Evolutionary conservation across 805 yeast genomes (phyloP), one percentile per base, ranked within the genome.

Genomic region (Jamesozyma lodderae): DNA sequence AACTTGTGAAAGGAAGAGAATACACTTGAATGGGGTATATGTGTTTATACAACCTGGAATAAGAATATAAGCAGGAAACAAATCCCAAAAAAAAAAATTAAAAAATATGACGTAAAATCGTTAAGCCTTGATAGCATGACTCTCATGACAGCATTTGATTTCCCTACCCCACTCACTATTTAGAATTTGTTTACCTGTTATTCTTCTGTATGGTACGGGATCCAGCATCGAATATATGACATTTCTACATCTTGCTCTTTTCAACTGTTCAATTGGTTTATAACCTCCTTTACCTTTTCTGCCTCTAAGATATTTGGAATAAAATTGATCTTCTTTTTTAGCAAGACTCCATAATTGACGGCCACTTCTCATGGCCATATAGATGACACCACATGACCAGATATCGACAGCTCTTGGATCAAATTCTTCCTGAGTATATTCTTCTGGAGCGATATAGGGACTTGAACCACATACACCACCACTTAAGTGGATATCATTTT

Each of bases 91-190:
- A n/a, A n/a, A n/a, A n/a, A n/a, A n/a, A n/a, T n/a, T n/a, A n/a
- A n/a, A n/a, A n/a, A n/a, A n/a, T n/a, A n/a, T n/a, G n/a, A n/a
- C n/a, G n/a, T n/a, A n/a, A n/a, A n/a, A n/a, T n/a, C n/a, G n/a
- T n/a, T n/a, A n/a, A n/a, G n/a, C n/a, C n/a, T 36, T 36, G 18
- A 36, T 30, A 3, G 30, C 30, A 6, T 19, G 38, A 18, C 22
- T 30, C 9, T 40, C 43, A 9, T 27, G 77, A 58, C 95, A 87
- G 20, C 84, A 78, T 41, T 66, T 70, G 45, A 90, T 87, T 56
- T 85, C 94, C 42, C 96, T 68, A 0, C 94, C 95, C 97, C 97
- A 90, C 60, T 92, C 97, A 57, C 92, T 80, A 54, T 82, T 87
- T 55, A 92, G 66, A 20, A 88, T 76, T 62, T 90, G 96, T 49